phyloP scores from a whole-genome alignment of 306 rosid genomes.

The Cucurbita maxima region DNA sequence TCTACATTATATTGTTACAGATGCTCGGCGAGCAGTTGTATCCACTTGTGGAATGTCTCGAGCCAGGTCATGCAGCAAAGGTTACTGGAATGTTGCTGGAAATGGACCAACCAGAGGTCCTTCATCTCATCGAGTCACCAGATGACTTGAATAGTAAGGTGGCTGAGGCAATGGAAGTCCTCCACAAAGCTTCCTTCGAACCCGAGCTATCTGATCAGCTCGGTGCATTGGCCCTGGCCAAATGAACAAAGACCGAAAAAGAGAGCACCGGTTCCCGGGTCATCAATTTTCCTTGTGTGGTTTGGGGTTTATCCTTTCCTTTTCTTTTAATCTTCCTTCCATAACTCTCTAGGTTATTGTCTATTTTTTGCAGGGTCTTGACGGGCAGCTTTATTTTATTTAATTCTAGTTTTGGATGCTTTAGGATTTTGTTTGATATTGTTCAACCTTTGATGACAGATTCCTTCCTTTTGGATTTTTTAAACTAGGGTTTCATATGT shows the following conservation, averaged over 20 bases:
- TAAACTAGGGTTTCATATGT: background rate
- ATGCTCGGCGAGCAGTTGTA: conserved; percentile 77
- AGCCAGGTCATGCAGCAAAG: conserved; percentile 45
- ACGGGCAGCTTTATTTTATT: background rate
- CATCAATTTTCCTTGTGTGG: background rate
- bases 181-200: conserved; percentile 38
- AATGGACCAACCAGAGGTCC: conserved; percentile 93
- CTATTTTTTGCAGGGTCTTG: conserved; percentile 2
- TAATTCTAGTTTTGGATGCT: background rate
- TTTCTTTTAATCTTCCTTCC: background rate
- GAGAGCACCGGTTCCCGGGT: background rate
- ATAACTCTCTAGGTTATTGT: background rate
- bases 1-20: conserved; percentile 24
- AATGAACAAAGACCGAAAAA: conserved; percentile 15
- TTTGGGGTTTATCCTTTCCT: background rate
- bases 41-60: conserved; percentile 66
- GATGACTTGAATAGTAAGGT: conserved; percentile 70
- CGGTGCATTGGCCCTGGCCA: conserved; percentile 29
- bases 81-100: conserved; percentile 89
- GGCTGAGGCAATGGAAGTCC: conserved; percentile 79
- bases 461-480: background rate
- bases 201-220: conserved; percentile 48
- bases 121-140: conserved; percentile 82
- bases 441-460: background rate
- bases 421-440: conserved; percentile 7